Conservation (phyloP, 768 basidiomycete species). For the Boletus subcaerulescens region DNA sequence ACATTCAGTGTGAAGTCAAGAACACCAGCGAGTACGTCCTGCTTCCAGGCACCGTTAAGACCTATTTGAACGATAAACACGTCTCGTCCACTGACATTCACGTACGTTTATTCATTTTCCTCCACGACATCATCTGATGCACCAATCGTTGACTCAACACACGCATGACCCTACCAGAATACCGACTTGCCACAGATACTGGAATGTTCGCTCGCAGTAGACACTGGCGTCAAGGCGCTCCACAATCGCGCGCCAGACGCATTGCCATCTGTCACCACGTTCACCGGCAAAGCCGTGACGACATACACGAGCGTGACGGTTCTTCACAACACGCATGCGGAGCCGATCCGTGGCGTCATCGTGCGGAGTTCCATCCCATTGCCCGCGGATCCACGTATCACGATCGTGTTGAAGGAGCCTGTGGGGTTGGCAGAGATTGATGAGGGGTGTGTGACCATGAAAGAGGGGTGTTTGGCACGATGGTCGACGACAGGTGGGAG, state of each 20-base stretch:
- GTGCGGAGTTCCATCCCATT: conserved; percentile 29
- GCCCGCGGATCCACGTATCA: conserved; percentile 27
- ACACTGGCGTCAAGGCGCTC: conserved; percentile 12
- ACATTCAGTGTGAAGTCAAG: conserved; percentile 20
- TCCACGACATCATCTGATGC: background rate
- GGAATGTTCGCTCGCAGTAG: conserved; percentile 21
- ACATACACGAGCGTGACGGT: conserved; percentile 17
- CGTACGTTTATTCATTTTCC: conserved; percentile 8
- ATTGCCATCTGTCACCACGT: conserved; percentile 2
- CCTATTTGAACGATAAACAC: conserved; percentile 27
- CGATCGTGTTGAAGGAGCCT: conserved; percentile 28
- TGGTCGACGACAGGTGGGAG: conserved; percentile 20
- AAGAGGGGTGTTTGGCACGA: conserved; percentile 12
- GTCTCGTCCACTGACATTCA: conserved; percentile 25
- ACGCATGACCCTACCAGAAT: conserved; percentile 1
- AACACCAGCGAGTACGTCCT: conserved; percentile 27
- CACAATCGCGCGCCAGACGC: conserved; percentile 12
- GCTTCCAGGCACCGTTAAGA: conserved; percentile 27
- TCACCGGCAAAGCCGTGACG: conserved; percentile 10
- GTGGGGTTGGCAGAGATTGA: conserved; percentile 19
- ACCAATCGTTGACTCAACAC: too few relatives aligned
- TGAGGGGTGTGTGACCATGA: conserved; percentile 9
- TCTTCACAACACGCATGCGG: conserved; percentile 15
- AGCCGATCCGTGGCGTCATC: conserved; percentile 11
- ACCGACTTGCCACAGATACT: conserved; percentile 14